Conservation (phyloP, 1,139 yeast species). For the Suhomyces bokatorum region DNA sequence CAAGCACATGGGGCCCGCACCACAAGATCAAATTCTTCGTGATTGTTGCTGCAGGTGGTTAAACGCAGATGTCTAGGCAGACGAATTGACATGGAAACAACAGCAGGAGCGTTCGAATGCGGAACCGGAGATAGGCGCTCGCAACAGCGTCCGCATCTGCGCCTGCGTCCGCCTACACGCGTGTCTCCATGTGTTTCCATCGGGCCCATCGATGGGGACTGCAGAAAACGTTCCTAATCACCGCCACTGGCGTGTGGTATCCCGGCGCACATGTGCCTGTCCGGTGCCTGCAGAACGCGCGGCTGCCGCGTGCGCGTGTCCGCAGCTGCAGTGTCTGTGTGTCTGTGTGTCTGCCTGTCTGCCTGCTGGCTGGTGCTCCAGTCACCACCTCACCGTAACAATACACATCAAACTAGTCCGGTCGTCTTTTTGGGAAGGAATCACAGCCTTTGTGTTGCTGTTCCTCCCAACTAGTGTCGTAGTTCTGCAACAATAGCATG, state of each 20-base stretch:
- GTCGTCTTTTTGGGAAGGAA: conserved; percentile 4
- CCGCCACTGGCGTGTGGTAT: too few relatives aligned
- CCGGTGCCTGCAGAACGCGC: too few relatives aligned
- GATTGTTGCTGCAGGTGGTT: conserved; percentile 9
- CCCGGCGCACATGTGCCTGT: too few relatives aligned
- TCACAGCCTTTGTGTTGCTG: conserved; percentile 3
- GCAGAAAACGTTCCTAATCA: too few relatives aligned
- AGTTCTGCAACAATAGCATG: background rate
- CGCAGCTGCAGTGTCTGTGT: too few relatives aligned
- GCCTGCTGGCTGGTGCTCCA: too few relatives aligned
- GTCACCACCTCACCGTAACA: too few relatives aligned
- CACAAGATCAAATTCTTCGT: conserved; percentile 2
- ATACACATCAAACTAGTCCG: conserved; percentile 7
- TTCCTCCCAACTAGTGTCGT: background rate
- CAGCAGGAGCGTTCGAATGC: background rate
- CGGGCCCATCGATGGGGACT: background rate
- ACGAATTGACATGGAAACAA: conserved; percentile 10
- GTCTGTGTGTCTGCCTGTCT: too few relatives aligned
- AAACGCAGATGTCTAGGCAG: background rate
- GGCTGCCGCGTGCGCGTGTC: too few relatives aligned
- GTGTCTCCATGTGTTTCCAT: background rate
- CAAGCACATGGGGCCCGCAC: background rate
- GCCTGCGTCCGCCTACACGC: background rate
- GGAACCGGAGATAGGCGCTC: too few relatives aligned
- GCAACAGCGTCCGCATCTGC: background rate